Base-by-base conservation (phyloP, 2,329 filamentous ascomycete species). In the Clonostachys rosea region DNA sequence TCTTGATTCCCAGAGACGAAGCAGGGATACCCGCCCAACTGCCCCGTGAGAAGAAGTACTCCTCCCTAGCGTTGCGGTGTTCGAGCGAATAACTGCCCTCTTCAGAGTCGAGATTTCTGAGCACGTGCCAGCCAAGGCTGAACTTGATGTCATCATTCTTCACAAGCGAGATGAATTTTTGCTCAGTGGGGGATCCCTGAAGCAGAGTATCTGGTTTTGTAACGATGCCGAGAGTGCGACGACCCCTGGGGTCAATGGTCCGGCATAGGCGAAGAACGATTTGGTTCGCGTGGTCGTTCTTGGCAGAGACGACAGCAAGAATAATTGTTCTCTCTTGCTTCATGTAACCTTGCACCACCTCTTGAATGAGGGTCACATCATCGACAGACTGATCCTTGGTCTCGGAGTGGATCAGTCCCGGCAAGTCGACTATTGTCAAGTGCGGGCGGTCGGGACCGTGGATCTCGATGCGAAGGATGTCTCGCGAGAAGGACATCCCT, bases 371-470 rank as follows among this genome's bases (percentile, higher is more conserved):
- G 6, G 40, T 12, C 9, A 34, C 42, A 16, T 77, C 75, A 2
- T 57, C 56, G 5, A 59, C 61, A 1, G 70, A 70, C 52, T 80
- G 72, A 1, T 70, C 59, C 36, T 70, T 69, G n/a, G 65, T 73
- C 14, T 69, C 62, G 0, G 68, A 67, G 34, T 73, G 68, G 45
- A 81, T 76, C 10, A 84, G 60, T 2, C 79, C 79, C 0, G 79
- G 79, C 3, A 83, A 64, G 56, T 84, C 79, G 4, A 84, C 77
- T 35, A 84, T 68, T 0, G 79, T 83, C 34, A 84, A 64, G 20
- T 79, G 73, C 5, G 72, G 73, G n/a, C 67, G 67, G 4, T 67
- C 57, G 0, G 77, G 74, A 0, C 75, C 73, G 4, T 60, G 61
- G 6, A 79, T 63, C 53, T 78, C 73, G 33, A 80, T 61, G 1